A percentile compares a stretch with the other conserved stretches of the same genome.
Evolutionary conservation across 2,329 filamentous ascomycete species (phyloP).

Genomic region (Monilinia laxa): DNA sequence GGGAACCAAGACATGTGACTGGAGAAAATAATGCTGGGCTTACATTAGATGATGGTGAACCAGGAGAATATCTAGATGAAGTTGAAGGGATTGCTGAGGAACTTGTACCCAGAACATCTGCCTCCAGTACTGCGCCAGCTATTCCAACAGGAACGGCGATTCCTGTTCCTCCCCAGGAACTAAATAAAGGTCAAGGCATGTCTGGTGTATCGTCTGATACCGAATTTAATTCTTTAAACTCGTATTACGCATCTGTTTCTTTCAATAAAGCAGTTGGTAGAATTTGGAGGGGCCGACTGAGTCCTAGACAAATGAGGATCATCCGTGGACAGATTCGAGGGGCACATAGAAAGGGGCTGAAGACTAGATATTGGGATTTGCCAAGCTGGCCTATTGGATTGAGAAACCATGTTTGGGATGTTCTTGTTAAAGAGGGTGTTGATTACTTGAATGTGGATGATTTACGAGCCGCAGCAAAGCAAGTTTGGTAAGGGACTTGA

Average conservation of each 20-base stretch:
- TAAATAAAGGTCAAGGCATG: conserved; percentile 45
- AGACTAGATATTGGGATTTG: conserved; percentile 60
- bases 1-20: conserved; percentile 36
- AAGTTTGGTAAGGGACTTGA: conserved; percentile 29
- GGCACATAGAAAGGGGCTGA: conserved; percentile 53
- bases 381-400: conserved; percentile 56
- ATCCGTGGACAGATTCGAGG: conserved; percentile 48
- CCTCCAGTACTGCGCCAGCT: conserved; percentile 26
- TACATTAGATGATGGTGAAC: conserved; percentile 22
- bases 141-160: neutral
- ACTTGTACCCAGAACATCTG: neutral
- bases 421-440: conserved; percentile 55
- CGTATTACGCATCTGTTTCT: conserved; percentile 63
- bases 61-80: conserved; percentile 24
- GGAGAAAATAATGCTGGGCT: conserved; percentile 23
- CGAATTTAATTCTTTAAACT: conserved; percentile 55
- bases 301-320: conserved; percentile 45
- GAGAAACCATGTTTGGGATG: conserved; percentile 57
- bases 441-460: conserved; percentile 64
- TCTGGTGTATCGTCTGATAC: conserved; percentile 42
- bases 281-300: conserved; percentile 49
- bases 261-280: conserved; percentile 55
- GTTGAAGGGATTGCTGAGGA: conserved; percentile 33
- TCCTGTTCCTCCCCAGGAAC: conserved; percentile 8
- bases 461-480: conserved; percentile 44